phyloP scores from a whole-genome alignment of 1,139 yeast species.

The Dujonia santamariae region DNA sequence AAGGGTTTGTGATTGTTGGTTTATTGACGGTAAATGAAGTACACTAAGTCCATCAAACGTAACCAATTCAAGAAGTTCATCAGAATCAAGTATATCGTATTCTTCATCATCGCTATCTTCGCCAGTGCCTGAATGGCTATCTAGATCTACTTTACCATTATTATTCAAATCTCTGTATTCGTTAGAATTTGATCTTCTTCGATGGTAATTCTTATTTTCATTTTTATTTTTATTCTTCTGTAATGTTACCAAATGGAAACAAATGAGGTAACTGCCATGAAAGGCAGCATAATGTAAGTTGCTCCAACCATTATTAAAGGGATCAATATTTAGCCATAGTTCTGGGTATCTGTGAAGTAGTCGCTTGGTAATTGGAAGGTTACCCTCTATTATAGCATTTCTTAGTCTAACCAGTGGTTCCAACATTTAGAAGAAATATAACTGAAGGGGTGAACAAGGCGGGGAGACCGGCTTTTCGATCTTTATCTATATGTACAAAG shows the following conservation, averaged over 20 bases:
- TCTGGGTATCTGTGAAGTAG: slow-evolving; percentile 73
- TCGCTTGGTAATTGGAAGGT: slow-evolving; percentile 68
- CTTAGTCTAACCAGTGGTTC: slow-evolving; percentile 73
- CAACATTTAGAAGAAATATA: slow-evolving; percentile 38
- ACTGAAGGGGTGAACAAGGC: too few relatives aligned
- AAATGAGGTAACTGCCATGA: slow-evolving; percentile 75
- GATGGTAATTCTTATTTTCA: too few relatives aligned
- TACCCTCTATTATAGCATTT: slow-evolving; percentile 70
- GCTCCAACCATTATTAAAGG: slow-evolving; percentile 76
- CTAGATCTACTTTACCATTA: too few relatives aligned
- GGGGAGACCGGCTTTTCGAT: too few relatives aligned
- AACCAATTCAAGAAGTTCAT: slow-evolving; percentile 38
- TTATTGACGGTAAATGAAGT: slow-evolving; percentile 68
- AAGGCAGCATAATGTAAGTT: slow-evolving; percentile 85
- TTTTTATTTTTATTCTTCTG: slow-evolving; percentile 19
- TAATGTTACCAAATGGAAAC: slow-evolving; percentile 52
- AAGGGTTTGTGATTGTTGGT: slow-evolving; percentile 72
- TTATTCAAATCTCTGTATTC: too few relatives aligned
- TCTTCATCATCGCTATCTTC: too few relatives aligned
- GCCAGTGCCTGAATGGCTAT: too few relatives aligned
- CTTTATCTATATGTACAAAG: too few relatives aligned
- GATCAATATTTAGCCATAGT: slow-evolving; percentile 69
- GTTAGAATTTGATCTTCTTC: too few relatives aligned
- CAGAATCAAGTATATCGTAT: too few relatives aligned
- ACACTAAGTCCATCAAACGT: slow-evolving; percentile 73